Evolutionary conservation across 179 eudicot genomes (phyloP).

Genomic region (Actinidia chinensis): DNA sequence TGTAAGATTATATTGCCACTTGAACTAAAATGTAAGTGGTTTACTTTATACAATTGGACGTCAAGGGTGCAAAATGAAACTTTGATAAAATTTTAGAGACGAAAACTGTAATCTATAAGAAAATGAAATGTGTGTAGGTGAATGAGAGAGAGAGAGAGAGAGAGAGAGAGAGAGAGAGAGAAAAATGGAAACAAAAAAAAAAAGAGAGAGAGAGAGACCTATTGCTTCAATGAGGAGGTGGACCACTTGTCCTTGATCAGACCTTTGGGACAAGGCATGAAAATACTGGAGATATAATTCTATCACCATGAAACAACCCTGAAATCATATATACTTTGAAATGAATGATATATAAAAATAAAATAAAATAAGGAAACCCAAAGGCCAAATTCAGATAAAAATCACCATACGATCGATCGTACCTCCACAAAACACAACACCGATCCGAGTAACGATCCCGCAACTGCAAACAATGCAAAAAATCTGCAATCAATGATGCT

Average conservation of each 20-base stretch:
- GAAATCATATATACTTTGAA: background rate
- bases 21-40: too few species aligned
- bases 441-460: slow-evolving; percentile 62
- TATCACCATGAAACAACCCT: slow-evolving; percentile 47
- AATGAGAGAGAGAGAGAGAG: background rate
- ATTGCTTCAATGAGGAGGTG: slow-evolving; percentile 47
- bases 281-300: slow-evolving; percentile 50
- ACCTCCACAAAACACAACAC: slow-evolving; percentile 47
- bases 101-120: background rate
- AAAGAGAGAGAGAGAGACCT: slow-evolving; percentile 28
- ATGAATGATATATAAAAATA: too few species aligned
- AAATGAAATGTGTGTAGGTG: background rate
- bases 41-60: too few species aligned
- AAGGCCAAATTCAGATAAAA: too few species aligned
- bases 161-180: background rate
- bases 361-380: too few species aligned
- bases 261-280: slow-evolving; percentile 31
- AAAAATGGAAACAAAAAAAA: too few species aligned
- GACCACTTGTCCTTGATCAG: slow-evolving; percentile 37
- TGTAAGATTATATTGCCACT: too few species aligned
- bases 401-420: background rate
- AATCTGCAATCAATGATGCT: slow-evolving; percentile 56
- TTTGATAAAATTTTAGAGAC: too few species aligned
- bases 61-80: too few species aligned
- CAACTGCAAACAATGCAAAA: slow-evolving; percentile 57